Conservation (phyloP, 2,329 filamentous ascomycete species). For the Fusarium vanettenii region DNA sequence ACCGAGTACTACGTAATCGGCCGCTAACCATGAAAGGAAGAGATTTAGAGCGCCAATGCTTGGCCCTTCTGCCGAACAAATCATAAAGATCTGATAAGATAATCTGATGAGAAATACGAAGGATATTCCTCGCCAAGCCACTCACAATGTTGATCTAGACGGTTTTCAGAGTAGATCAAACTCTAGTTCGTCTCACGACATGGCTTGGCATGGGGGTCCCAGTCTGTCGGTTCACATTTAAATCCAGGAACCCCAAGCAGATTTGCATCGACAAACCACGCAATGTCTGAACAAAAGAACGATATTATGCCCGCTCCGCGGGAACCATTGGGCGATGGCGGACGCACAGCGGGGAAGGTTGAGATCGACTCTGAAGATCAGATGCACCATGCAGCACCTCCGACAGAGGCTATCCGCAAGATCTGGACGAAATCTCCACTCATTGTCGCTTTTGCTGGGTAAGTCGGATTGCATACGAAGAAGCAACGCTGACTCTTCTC, state of each 20-base stretch:
- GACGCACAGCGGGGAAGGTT: neutral
- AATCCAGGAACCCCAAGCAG: neutral
- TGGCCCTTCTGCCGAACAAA: neutral
- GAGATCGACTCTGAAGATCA: neutral
- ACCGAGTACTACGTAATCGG: neutral
- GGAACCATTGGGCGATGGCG: neutral
- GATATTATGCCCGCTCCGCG: neutral
- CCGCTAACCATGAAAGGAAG: neutral
- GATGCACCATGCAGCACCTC: neutral
- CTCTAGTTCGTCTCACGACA: neutral
- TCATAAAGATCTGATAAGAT: neutral
- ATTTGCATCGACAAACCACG: neutral
- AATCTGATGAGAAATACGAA: neutral
- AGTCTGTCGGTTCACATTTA: neutral
- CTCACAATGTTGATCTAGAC: neutral
- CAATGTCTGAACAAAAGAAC: neutral
- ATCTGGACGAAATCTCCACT: constrained; percentile 15
- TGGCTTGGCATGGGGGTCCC: neutral
- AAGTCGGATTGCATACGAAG: fast-evolving
- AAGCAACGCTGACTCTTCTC: neutral
- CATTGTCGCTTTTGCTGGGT: constrained; percentile 21
- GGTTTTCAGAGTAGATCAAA: neutral
- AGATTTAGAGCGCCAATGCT: neutral
- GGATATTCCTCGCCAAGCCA: neutral
- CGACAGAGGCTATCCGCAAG: constrained; percentile 28